A percentile compares a stretch with the other conserved stretches of the same genome.
Evolutionary conservation across 805 yeast species (phyloP).

Genomic region (Henningerozyma blattae): DNA sequence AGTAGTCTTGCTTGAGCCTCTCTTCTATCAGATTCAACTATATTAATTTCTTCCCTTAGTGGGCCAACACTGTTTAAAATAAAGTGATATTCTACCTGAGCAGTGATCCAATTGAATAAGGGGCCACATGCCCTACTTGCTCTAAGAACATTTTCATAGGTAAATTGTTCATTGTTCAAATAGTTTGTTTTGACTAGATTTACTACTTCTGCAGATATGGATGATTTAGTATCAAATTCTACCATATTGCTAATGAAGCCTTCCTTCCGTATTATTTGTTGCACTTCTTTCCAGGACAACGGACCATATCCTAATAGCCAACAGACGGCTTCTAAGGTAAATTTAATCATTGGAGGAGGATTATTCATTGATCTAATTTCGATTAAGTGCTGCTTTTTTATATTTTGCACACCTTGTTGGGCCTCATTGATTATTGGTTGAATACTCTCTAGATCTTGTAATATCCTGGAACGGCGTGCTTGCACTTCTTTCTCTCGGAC

Average conservation of each 20-base stretch:
- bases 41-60: constrained; percentile 47
- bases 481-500: constrained; percentile 53
- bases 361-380: constrained; percentile 81
- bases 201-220: constrained; percentile 43
- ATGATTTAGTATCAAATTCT: constrained; percentile 49
- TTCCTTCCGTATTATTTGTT: constrained; percentile 65
- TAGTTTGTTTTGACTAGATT: constrained; percentile 46
- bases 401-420: constrained; percentile 78
- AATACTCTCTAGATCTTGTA: constrained; percentile 55
- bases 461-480: constrained; percentile 40
- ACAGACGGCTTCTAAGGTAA: constrained; percentile 83
- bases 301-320: constrained; percentile 62
- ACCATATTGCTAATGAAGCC: constrained; percentile 82
- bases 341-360: constrained; percentile 80
- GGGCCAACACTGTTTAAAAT: constrained; percentile 69
- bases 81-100: constrained; percentile 69
- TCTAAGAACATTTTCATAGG: constrained; percentile 61
- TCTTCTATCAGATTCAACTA: constrained; percentile 45
- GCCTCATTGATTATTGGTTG: constrained; percentile 84
- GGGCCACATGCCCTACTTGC: constrained; percentile 98
- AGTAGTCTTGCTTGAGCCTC: constrained; percentile 55
- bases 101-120: constrained; percentile 73
- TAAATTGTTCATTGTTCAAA: constrained; percentile 51
- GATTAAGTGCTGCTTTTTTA: constrained; percentile 83
- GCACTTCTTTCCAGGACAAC: constrained; percentile 71